Percentiles rank a stretch among this genome's conserved stretches.
phyloP scores from a whole-genome alignment of 2,329 filamentous ascomycete species.

The Neonectria coccinea region DNA sequence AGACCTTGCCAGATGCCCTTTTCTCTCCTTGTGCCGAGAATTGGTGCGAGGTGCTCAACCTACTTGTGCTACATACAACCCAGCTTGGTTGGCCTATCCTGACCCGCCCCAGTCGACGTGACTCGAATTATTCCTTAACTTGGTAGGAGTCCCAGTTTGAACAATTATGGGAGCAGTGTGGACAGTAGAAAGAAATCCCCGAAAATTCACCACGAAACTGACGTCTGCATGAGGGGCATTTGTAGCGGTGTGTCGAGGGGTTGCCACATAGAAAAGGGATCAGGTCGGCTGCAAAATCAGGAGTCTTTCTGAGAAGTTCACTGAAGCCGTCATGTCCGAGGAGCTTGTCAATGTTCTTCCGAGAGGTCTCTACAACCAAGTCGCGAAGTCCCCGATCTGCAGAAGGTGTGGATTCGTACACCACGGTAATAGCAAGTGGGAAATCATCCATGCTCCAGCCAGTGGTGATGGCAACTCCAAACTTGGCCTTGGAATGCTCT shows the following conservation, averaged over 20 bases:
- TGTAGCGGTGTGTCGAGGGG: neutral
- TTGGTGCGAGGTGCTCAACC: too few relatives aligned
- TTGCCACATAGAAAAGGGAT: constrained; percentile 17
- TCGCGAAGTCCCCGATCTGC: constrained; percentile 30
- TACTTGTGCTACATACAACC: too few relatives aligned
- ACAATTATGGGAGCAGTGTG: too few relatives aligned
- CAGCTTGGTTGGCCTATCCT: too few relatives aligned
- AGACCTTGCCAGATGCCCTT: too few relatives aligned
- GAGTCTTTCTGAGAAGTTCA: constrained; percentile 21
- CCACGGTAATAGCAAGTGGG: constrained; percentile 23
- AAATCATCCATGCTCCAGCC: constrained; percentile 32
- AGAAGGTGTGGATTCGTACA: constrained; percentile 20
- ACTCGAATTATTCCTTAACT: too few relatives aligned
- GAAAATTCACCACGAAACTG: too few relatives aligned
- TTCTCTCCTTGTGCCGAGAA: too few relatives aligned
- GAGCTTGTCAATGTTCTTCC: constrained; percentile 19
- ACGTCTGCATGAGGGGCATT: too few relatives aligned
- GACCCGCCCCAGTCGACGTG: too few relatives aligned
- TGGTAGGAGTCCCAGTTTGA: too few relatives aligned
- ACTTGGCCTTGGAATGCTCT: constrained; percentile 15
- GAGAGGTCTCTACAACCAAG: constrained; percentile 21
- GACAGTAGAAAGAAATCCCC: too few relatives aligned
- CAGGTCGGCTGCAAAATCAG: constrained; percentile 29
- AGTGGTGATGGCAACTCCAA: constrained; percentile 13
- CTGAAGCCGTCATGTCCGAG: constrained; percentile 20